Evolutionary conservation across 371 early-diverging fungal genomes (phyloP), one percentile per base, ranked within the genome.

Genomic region (Mucor circinelloides): DNA sequence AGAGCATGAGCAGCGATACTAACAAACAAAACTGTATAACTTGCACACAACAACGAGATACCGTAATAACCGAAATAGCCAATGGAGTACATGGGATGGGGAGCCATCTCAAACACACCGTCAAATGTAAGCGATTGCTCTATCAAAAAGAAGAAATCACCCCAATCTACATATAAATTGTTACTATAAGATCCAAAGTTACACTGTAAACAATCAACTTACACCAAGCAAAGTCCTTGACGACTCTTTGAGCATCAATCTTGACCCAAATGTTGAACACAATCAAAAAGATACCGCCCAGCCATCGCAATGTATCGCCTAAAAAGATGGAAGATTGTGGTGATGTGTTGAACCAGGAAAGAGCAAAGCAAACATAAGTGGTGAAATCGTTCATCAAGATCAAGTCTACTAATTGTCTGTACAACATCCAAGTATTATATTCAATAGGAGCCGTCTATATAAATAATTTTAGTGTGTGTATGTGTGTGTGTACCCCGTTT

Each of bases 221-320:
- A 93, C 93, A 98, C 97, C 97, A 97, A 23, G 97, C 97, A 81
- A 92, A 98, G 79, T 97, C 98, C 78, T 94, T 95, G 63, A 98
- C 94, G 8, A 96, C 96, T 17, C 96, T 90, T 60, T 94, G 94
- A n/a, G 97, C 97, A 77, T 98, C 98, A 44, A 93, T 70, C 77
- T 97, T 96, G 62, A 97, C 97, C 95, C 97, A 96, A 62, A 97
- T 85, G 63, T 97, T 97, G 77, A 98, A 96, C 7, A 85, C 75
- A 32, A 97, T 82, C 55, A 98, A 80, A 21, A 93, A 72, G 13
- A 91, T 52, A 8, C 96, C 97, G 15, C 90, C 95, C 30, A 86
- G 64, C 80, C 88, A 90, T 28, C 97, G 86, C 64, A 95, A 58
- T 17, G 87, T 55, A 64, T 94, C 89, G 60, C 81, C 80, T 23